Evolutionary conservation across 2,329 filamentous ascomycete genomes (phyloP).

Genomic region (Nothopassalora personata): DNA sequence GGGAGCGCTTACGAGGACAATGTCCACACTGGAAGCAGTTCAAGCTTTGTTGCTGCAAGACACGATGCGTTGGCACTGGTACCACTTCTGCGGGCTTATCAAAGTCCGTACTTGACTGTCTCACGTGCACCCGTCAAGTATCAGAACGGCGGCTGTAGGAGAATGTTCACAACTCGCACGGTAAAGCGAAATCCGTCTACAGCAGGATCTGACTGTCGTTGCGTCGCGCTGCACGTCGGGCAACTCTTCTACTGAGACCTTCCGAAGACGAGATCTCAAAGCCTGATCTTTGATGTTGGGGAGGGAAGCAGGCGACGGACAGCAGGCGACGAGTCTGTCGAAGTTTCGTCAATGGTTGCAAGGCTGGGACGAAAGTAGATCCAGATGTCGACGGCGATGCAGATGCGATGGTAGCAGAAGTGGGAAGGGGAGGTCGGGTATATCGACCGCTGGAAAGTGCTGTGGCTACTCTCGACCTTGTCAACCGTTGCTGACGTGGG

Average conservation of each 20-base stretch:
- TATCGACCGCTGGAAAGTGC: too few relatives aligned
- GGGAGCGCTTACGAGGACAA: not conserved
- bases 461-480: too few relatives aligned
- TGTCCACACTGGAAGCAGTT: not conserved
- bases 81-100: not conserved
- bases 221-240: not conserved
- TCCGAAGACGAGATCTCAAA: not conserved
- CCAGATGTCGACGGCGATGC: too few relatives aligned
- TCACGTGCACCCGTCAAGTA: not conserved
- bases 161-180: not conserved
- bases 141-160: not conserved
- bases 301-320: not conserved
- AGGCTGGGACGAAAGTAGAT: not conserved
- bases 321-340: too few relatives aligned
- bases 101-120: not conserved
- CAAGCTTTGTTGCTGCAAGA: conserved; percentile 1
- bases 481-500: too few relatives aligned
- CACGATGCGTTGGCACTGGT: conserved; percentile 4
- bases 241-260: not conserved
- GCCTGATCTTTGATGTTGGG: not conserved
- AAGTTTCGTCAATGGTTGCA: not conserved
- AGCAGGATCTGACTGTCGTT: not conserved
- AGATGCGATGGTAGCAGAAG: too few relatives aligned
- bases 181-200: not conserved
- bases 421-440: too few relatives aligned